Percentiles rank a stretch among this genome's conserved stretches.
These are phyloP conservation scores for Medicago truncatula DNA, from an alignment of 306 rosid genomes.

Conservation along the genomic window DNA sequence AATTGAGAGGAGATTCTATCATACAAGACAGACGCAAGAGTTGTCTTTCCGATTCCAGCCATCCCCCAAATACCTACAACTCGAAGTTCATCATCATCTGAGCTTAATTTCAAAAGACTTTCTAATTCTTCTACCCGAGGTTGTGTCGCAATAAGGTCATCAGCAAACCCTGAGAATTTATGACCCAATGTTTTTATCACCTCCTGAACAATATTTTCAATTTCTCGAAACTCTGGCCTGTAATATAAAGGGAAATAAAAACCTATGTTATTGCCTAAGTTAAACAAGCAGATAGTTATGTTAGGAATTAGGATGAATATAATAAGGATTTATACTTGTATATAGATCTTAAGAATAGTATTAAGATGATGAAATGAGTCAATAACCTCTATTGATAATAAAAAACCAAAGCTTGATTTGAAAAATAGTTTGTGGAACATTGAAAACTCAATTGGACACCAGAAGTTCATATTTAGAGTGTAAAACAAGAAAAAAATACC, in stretches of 20 bases:
- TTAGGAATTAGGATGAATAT: neutral
- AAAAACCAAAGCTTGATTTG: too few relatives aligned
- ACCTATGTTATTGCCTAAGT: neutral
- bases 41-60: conserved; percentile 45
- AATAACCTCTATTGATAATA: neutral
- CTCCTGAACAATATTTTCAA: conserved; percentile 4
- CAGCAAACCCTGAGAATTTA: neutral
- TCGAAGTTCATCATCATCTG: neutral
- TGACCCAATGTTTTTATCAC: neutral
- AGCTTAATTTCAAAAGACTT: neutral
- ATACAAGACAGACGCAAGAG: conserved; percentile 33
- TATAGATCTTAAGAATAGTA: neutral
- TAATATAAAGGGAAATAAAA: neutral
- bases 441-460: neutral
- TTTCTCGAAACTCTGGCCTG: conserved; percentile 21
- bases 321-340: neutral
- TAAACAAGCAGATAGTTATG: neutral
- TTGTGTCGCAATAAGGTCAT: neutral
- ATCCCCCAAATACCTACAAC: conserved; percentile 44
- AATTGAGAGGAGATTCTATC: conserved; percentile 37
- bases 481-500: neutral
- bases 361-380: neutral
- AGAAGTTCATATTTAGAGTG: neutral
- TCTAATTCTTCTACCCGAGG: neutral
- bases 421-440: too few relatives aligned